Evolutionary conservation across 495 filamentous ascomycete genomes (phyloP).

Genomic region (Sordaria brevicollis): DNA sequence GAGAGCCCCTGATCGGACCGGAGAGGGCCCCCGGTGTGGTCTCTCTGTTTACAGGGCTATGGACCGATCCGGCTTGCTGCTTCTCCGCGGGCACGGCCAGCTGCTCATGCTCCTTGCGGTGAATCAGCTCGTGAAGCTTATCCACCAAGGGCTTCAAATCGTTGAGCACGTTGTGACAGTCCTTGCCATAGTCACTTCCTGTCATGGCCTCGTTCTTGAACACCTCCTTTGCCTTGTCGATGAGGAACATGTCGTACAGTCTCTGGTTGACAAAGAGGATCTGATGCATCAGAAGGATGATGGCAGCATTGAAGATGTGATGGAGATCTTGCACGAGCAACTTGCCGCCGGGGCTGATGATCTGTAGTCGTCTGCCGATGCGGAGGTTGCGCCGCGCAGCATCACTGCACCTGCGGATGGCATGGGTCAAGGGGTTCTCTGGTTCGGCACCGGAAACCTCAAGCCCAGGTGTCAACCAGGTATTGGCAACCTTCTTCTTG

Average conservation of each 20-base stretch:
- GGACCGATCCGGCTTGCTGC: neutral
- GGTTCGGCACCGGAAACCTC: conserved; percentile 8
- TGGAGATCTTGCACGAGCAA: conserved; percentile 29
- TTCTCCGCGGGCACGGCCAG: conserved; percentile 5
- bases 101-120: conserved; percentile 1
- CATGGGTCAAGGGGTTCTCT: conserved; percentile 6
- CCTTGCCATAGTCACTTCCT: conserved; percentile 16
- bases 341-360: conserved; percentile 11
- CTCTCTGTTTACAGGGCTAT: neutral
- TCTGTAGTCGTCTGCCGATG: conserved; percentile 19
- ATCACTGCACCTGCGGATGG: conserved; percentile 20
- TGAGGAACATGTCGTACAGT: conserved; percentile 11
- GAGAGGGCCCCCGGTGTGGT: neutral
- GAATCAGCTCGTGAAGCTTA: conserved; percentile 13
- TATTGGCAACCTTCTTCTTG: conserved; percentile 22
- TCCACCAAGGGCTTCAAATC: conserved; percentile 14
- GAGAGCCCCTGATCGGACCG: neutral
- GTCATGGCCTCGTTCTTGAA: conserved; percentile 16
- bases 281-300: conserved; percentile 29
- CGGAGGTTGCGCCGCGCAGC: conserved; percentile 24
- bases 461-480: conserved; percentile 6
- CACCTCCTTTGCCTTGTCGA: conserved; percentile 19
- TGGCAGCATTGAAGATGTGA: conserved; percentile 34
- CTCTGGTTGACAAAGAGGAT: conserved; percentile 20
- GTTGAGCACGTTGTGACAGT: conserved; percentile 16